A percentile compares a stretch with the other conserved stretches of the same genome.
These are phyloP conservation scores for Colletotrichum coccodes DNA, from an alignment of 2,329 filamentous ascomycete genomes.

Conservation along the genomic window DNA sequence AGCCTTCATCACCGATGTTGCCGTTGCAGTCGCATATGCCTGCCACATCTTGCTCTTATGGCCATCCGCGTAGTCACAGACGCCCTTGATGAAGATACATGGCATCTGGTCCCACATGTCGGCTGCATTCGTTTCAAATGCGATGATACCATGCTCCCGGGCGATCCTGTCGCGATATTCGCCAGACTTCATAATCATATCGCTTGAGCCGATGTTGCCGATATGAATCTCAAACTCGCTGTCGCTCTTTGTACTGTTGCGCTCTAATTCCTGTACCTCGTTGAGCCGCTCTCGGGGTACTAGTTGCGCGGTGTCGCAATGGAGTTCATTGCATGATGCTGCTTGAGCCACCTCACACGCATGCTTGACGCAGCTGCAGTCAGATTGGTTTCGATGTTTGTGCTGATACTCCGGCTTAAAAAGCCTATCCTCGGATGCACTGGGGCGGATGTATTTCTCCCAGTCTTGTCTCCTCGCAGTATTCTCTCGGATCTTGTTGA, in stretches of 20 bases:
- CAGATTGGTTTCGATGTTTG: slow-evolving; percentile 38
- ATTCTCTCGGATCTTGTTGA: not conserved
- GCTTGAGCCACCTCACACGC: slow-evolving; percentile 35
- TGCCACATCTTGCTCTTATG: slow-evolving; percentile 52
- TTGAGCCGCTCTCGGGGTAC: not conserved
- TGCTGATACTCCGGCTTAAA: slow-evolving; percentile 44
- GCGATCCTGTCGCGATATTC: slow-evolving; percentile 46
- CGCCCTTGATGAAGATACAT: slow-evolving; percentile 46
- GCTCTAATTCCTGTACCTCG: not conserved
- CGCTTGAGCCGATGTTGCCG: slow-evolving; percentile 48
- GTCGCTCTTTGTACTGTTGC: not conserved
- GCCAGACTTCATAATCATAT: slow-evolving; percentile 48
- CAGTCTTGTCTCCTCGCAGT: not conserved
- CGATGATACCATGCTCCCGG: slow-evolving; percentile 35
- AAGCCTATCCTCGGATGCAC: slow-evolving; percentile 41
- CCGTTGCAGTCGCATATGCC: slow-evolving; percentile 48
- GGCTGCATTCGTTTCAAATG: slow-evolving; percentile 48
- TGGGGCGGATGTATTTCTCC: slow-evolving; percentile 41
- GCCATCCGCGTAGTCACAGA: slow-evolving; percentile 51
- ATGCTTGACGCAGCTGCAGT: not conserved
- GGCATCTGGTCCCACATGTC: slow-evolving; percentile 43
- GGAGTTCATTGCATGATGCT: slow-evolving; percentile 37
- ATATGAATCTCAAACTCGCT: slow-evolving; percentile 41
- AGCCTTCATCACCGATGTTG: slow-evolving; percentile 41
- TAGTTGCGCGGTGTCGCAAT: slow-evolving; percentile 34